Percentiles rank a stretch among this genome's conserved stretches.
Evolutionary conservation across 164 flowering plant species (phyloP).

Genomic region (grape (Vitis vinifera)): ASM3070453v1 NC_081805.1:11789001-11789500

Average conservation of each 20-base stretch:
- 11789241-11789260: neutral
- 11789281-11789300: no score
- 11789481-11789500: neutral
- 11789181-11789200: constrained; percentile 10
- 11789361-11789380: no score
- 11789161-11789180: neutral
- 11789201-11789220: constrained; percentile 22
- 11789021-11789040: constrained; percentile 19
- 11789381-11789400: no score
- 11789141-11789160: constrained; percentile 17
- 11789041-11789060: neutral
- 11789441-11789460: constrained; percentile 12
- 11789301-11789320: no score
- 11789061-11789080: neutral
- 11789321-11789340: no score
- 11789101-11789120: constrained; percentile 5
- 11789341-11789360: no score
- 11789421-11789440: neutral
- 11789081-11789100: no score
- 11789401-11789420: no score
- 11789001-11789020: constrained; percentile 23
- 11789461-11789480: constrained; percentile 16
- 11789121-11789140: constrained; percentile 18
- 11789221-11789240: constrained; percentile 13
- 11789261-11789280: no score